phyloP scores from a whole-genome alignment of 2,329 filamentous ascomycete species.

The Phyllachora maydis region DNA sequence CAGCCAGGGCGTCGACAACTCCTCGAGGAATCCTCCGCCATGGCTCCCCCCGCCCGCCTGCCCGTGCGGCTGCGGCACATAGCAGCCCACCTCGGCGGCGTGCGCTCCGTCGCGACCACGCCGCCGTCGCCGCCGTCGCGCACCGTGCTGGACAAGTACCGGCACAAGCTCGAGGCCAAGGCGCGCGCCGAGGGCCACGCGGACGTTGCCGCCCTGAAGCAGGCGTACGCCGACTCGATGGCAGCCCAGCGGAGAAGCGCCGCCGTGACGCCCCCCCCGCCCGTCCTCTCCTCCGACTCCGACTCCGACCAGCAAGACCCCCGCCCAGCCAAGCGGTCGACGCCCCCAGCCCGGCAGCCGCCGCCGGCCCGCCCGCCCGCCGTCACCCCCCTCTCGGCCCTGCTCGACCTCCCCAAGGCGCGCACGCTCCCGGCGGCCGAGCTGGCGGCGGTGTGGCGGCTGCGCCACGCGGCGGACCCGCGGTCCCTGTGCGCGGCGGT shows the following conservation, averaged over 20 bases:
- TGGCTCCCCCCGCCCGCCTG: too few relatives aligned
- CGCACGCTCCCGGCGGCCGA: constrained; percentile 55
- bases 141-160: constrained; percentile 66
- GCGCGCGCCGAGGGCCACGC: constrained; percentile 51
- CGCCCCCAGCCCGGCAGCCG: constrained; percentile 1
- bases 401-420: constrained; percentile 63
- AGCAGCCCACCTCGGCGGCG: constrained; percentile 83
- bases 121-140: constrained; percentile 44
- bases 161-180: constrained; percentile 64
- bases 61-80: too few relatives aligned
- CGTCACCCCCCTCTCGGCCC: constrained; percentile 25
- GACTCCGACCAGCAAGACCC: constrained; percentile 7
- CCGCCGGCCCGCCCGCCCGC: constrained; percentile 7
- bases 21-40: too few relatives aligned
- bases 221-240: constrained; percentile 75
- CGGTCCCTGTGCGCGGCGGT: constrained; percentile 71
- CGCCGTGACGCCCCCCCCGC: constrained; percentile 22
- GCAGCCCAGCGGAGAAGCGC: constrained; percentile 46
- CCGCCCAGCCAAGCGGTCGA: constrained; percentile 4
- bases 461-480: constrained; percentile 56
- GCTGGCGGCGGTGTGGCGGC: constrained; percentile 74
- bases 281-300: constrained; percentile 4
- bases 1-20: too few relatives aligned
- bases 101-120: constrained; percentile 75
- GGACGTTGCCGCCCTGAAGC: constrained; percentile 56